Evolutionary conservation across 23 red algal genomes (phyloP), one percentile per base, ranked within the genome.

Genomic region (Gracilariopsis chorda): DNA sequence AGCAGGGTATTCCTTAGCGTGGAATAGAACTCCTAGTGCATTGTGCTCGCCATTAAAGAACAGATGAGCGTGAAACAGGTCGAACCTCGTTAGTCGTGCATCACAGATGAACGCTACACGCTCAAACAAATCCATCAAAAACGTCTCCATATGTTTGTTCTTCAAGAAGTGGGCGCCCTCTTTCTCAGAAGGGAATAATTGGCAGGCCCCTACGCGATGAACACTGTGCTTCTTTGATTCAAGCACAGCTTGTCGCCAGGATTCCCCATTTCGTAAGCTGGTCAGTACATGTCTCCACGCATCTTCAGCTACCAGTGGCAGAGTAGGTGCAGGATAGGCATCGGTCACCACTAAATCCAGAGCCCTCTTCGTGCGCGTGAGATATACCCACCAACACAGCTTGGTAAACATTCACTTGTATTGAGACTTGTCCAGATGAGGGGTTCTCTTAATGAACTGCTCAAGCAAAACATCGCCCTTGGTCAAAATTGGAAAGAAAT

Each of bases 401-500:
- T 49, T 40, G 28, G 33, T 36, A 8, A 39, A 30, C 12, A 25
- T 68, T 88, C 83, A 88, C 21, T 55, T 29, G 60, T 88, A 88
- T 21, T 74, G 25, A 20, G 48, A 55, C 65, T 88, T 88, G 45
- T 88, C 83, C 9, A 88, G 83, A 56, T 88, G 83, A 17, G 64
- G 69, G 25, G 92, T 94, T 21, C 73, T 72, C 61, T 84, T 87
- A 33, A 53, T 49, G 25, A 94, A 60, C 56, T 72, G 44, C 6
- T 60, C 53, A 52, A 86, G 7, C 70, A 91, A 49, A 28, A 86
- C 77, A 40, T 84, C 29, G 6, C 72, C 88, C 17, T 96, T 77
- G 58, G 51, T 77, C 28, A 96, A 33, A 30, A 96, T 48, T n/a
- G 94, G 94, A 30, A 96, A 88, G 39, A 96, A 96, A 75, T 96